A percentile compares a stretch with the other conserved stretches of the same genome.
Conservation (phyloP, 257 asterid species). For the Asclepias syriaca region DNA sequence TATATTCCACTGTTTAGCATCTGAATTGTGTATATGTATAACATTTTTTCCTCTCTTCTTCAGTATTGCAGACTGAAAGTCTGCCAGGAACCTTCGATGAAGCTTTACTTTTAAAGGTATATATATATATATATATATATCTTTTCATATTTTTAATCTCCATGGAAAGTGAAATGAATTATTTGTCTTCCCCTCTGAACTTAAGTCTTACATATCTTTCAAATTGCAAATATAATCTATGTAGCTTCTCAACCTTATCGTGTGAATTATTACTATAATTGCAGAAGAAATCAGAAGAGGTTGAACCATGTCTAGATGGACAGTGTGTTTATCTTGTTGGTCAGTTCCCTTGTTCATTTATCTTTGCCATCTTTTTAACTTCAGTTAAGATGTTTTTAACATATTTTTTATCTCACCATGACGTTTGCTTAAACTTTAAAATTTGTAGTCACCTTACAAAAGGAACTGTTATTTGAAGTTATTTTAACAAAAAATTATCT, state of each 20-base stretch:
- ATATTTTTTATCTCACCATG: not conserved
- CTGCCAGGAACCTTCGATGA: constrained; percentile 41
- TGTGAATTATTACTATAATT: constrained; percentile 22
- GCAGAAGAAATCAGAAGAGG: constrained; percentile 67
- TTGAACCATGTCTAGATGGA: constrained; percentile 63
- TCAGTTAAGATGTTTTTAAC: not conserved
- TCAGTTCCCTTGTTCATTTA: constrained; percentile 32
- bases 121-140: not conserved
- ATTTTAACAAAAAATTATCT: not conserved
- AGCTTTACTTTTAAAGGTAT: constrained; percentile 49
- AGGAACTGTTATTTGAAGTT: not conserved
- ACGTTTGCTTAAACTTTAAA: not conserved
- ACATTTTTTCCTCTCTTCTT: constrained; percentile 13
- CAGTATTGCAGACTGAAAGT: constrained; percentile 49
- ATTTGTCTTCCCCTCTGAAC: not conserved
- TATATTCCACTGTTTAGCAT: not conserved
- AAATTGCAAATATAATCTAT: not conserved
- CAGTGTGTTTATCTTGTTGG: constrained; percentile 83
- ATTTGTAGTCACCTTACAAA: not conserved
- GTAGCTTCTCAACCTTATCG: constrained; percentile 13
- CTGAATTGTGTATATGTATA: not conserved
- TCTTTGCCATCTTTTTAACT: not conserved
- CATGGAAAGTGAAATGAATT: not conserved
- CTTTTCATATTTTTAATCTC: not conserved
- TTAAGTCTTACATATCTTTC: not conserved